Evolutionary conservation across 352 stramenopile species (phyloP).

Genomic region (Blastocystis sp.): DNA sequence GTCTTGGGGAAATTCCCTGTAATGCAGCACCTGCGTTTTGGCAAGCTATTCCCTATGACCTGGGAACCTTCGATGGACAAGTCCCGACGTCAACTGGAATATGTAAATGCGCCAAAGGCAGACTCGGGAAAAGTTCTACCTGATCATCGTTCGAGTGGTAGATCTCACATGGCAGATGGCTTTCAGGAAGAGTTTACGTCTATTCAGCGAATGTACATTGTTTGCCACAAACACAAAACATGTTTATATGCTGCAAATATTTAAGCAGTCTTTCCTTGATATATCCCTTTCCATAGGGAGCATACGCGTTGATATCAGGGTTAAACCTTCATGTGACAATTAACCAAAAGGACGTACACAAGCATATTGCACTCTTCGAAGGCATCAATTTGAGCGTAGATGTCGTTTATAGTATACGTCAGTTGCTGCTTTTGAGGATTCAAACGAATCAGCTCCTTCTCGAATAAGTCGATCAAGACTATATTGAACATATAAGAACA

Average conservation of each 20-base stretch:
- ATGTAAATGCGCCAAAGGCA: not conserved
- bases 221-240: not conserved
- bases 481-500: not conserved
- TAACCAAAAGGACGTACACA: not conserved
- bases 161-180: conserved; percentile 12
- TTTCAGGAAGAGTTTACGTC: conserved; percentile 26
- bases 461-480: conserved; percentile 22
- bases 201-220: not conserved
- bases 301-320: not conserved
- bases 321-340: not conserved
- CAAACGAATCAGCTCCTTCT: conserved; percentile 21
- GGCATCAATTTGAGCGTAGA: conserved; percentile 10
- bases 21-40: conserved; percentile 95
- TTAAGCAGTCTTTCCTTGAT: conserved; percentile 36
- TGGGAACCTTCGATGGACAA: conserved; percentile 48
- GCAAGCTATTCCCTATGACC: conserved; percentile 74
- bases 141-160: not conserved
- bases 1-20: conserved; percentile 94
- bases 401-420: conserved; percentile 31
- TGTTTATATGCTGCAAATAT: not conserved
- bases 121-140: not conserved
- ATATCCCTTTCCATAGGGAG: conserved; percentile 1
- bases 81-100: conserved; percentile 2
- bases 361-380: conserved; percentile 44
- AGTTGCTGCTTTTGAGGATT: conserved; percentile 11